Percentiles rank a stretch among this genome's conserved stretches.
Conservation (phyloP, 176 grass and related monocot species). For the Ananas comosus region DNA sequence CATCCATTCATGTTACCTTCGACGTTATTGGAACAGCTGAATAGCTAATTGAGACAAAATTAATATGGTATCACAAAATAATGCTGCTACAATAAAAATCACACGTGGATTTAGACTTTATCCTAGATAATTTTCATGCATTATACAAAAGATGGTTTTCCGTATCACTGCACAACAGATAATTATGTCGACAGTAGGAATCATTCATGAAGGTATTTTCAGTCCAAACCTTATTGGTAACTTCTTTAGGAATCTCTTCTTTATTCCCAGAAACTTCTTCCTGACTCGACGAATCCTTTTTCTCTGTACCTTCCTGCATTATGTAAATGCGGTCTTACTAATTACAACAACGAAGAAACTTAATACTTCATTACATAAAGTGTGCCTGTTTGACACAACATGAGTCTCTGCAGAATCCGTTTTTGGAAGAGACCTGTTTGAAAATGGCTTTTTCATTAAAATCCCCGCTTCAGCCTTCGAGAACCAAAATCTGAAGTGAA, state of each 20-base stretch:
- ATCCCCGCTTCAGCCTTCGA: no score
- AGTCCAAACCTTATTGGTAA: slow-evolving; percentile 12
- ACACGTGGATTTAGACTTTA: not conserved
- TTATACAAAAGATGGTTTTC: not conserved
- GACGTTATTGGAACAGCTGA: no score
- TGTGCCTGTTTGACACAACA: no score
- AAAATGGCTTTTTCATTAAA: no score
- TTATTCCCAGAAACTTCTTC: slow-evolving; percentile 6
- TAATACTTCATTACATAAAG: no score
- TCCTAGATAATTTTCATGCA: not conserved
- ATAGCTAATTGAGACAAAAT: not conserved
- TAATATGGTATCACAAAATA: not conserved
- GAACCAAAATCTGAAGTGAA: no score
- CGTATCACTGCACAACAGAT: not conserved
- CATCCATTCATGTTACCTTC: no score
- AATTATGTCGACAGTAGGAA: not conserved
- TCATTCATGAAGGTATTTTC: slow-evolving; percentile 1
- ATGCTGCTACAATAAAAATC: not conserved
- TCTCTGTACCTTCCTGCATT: slow-evolving; percentile 4
- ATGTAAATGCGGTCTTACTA: no score
- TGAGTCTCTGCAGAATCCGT: no score
- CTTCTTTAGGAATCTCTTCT: slow-evolving; percentile 6
- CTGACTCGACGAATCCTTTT: not conserved
- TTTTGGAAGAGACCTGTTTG: no score
- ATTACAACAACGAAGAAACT: no score